Conservation (phyloP, 768 basidiomycete species). For the Leucosporidium scottii region DNA sequence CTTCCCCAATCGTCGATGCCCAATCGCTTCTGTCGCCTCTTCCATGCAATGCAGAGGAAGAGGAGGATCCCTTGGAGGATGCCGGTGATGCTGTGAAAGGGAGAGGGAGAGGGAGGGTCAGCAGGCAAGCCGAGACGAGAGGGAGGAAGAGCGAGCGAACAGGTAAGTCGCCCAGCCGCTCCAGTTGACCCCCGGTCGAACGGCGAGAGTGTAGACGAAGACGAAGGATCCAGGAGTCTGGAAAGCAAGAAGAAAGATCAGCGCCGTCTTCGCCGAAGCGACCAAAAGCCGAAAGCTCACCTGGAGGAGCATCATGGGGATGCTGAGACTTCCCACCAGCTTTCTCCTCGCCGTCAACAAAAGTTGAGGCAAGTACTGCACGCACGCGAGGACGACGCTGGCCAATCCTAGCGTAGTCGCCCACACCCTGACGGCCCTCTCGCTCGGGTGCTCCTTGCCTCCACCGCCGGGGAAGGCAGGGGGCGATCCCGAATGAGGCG, state of each 20-base stretch:
- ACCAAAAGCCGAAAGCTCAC: conserved; percentile 46
- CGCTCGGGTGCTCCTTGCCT: conserved; percentile 38
- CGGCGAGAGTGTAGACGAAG: conserved; percentile 39
- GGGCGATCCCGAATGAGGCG: conserved; percentile 16
- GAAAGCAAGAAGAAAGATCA: neutral
- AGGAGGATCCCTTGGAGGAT: conserved; percentile 75
- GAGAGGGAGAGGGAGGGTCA: too few relatives aligned
- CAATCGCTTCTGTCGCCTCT: conserved; percentile 62
- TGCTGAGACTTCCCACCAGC: conserved; percentile 84
- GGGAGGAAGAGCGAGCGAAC: neutral
- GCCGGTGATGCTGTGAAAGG: conserved; percentile 52
- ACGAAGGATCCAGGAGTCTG: conserved; percentile 37
- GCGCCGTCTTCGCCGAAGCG: neutral
- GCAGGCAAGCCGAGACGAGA: neutral
- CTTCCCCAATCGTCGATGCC: conserved; percentile 85
- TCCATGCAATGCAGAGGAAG: conserved; percentile 79
- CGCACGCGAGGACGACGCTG: conserved; percentile 65
- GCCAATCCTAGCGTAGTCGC: conserved; percentile 80
- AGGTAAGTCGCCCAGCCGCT: conserved; percentile 41
- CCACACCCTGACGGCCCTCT: conserved; percentile 53
- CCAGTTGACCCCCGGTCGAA: conserved; percentile 44
- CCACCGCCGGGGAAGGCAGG: conserved; percentile 37
- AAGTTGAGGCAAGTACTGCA: conserved; percentile 87
- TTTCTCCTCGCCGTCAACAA: conserved; percentile 56
- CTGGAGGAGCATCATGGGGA: conserved; percentile 94